Base-by-base conservation (phyloP, 768 basidiomycete genomes). In the Imleria badia region DNA sequence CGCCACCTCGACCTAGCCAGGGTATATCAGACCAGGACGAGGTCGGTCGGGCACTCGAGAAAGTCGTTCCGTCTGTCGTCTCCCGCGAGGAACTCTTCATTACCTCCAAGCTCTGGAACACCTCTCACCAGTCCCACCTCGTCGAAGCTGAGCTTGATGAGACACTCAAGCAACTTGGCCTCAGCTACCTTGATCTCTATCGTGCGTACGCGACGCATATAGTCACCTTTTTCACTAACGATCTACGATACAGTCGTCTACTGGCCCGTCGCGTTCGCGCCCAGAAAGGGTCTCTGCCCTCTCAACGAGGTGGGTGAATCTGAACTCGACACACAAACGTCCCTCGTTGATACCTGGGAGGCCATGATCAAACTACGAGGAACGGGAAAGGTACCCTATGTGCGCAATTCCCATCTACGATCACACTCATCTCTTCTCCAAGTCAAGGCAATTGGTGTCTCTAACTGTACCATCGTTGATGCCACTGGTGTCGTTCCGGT, bases 21-120 rank as follows among this genome's bases (percentile, higher is more conserved):
- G 81, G 76, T 89, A 44, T 94, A 94, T 72, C 66, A 76, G 58
- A 94, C 70, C 91, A 92, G 70, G 77, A 83, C 53, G 89, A 88
- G 71, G 83, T 90, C 51, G 86, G 89, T 6, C 76, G 77, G 4
- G 87, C 87, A 2, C 76, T 91, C 65, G 86, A 86, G 71, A 87
- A 87, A 66, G 81, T 92, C 65, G 83, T 91, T 55, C 85, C 85
- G 1, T 81, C 81, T 10, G 86, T 91, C 49, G 88, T 91, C 55
- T 81, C 84, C 65, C 87, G 91, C 59, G 83, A 89, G 66, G 85
- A 94, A 14, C 79, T 93, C 51, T 91, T 87, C 71, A 84, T 89
- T 70, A 90, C 89, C 3, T 84, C 83, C 40, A 91, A 94, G 70
- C 78, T 91, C 44, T 94, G 91, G 91, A 92, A 92, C 72, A 77